A percentile compares a stretch with the other conserved stretches of the same genome.
These are phyloP conservation scores for Euphorbia lathyris DNA, from an alignment of 345 rosid species.

Conservation along the genomic window DNA sequence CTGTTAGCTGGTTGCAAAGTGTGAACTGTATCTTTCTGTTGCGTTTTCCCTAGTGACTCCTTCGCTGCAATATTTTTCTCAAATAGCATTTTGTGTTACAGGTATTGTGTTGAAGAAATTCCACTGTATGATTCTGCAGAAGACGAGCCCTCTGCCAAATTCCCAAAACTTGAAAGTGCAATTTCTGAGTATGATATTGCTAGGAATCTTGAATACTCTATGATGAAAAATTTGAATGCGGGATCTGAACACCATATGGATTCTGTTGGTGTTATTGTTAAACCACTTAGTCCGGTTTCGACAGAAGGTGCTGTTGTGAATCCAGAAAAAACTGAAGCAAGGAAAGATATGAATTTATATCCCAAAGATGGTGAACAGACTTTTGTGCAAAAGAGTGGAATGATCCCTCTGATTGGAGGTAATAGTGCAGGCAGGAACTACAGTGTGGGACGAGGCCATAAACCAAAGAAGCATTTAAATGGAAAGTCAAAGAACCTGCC, in stretches of 20 bases:
- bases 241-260: constrained; percentile 37
- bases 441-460: constrained; percentile 39
- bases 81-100: constrained; percentile 29
- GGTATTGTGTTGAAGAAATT: constrained; percentile 87
- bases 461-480: constrained; percentile 54
- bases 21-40: background rate
- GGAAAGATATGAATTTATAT: constrained; percentile 39
- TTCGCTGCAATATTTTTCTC: constrained; percentile 15
- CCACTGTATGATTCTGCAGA: constrained; percentile 94
- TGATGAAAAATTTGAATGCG: constrained; percentile 19
- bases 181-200: constrained; percentile 25
- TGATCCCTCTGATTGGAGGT: constrained; percentile 50
- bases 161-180: constrained; percentile 36
- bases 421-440: constrained; percentile 42
- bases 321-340: constrained; percentile 43
- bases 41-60: background rate
- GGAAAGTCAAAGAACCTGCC: constrained; percentile 51
- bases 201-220: constrained; percentile 28
- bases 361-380: constrained; percentile 43
- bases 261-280: constrained; percentile 36
- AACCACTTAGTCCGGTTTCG: constrained; percentile 39
- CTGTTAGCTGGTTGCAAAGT: background rate
- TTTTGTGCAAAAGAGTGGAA: constrained; percentile 49
- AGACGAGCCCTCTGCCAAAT: constrained; percentile 74
- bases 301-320: constrained; percentile 37